Conservation (phyloP, 2,329 filamentous ascomycete species). For the Dendryphion nanum region DNA sequence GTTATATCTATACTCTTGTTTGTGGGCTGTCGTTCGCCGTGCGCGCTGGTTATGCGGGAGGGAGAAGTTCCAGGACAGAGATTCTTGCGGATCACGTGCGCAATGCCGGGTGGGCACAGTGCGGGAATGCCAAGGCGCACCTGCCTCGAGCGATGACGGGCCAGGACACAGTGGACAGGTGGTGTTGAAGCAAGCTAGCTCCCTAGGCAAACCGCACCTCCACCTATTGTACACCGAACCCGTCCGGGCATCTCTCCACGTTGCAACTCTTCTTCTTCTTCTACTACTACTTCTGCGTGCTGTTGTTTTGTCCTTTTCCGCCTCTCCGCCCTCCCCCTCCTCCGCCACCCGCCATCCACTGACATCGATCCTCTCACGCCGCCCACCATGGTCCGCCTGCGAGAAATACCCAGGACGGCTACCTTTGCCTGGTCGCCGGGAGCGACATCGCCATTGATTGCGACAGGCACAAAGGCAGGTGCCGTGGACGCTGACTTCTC, state of each 20-base stretch:
- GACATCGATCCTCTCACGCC: slow-evolving; percentile 13
- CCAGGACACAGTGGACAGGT: slow-evolving; percentile 34
- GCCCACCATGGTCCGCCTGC: slow-evolving; percentile 81
- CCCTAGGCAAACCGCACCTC: no score
- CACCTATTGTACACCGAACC: no score
- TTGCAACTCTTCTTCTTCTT: slow-evolving; percentile 7
- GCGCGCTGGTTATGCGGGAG: no score
- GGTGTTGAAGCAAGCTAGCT: no score
- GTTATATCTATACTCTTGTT: no score
- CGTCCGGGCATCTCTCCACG: slow-evolving; percentile 2
- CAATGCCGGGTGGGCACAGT: no score
- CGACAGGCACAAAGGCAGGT: slow-evolving; percentile 90
- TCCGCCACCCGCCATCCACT: slow-evolving; percentile 1
- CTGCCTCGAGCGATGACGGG: not conserved
- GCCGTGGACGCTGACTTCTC: slow-evolving; percentile 97
- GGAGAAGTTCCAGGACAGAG: no score
- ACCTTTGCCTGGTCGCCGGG: slow-evolving; percentile 96
- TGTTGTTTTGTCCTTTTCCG: slow-evolving; percentile 17
- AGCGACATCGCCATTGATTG: slow-evolving; percentile 74
- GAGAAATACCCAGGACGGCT: slow-evolving; percentile 94
- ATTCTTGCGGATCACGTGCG: no score
- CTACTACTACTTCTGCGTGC: slow-evolving; percentile 12
- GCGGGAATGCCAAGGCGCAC: no score
- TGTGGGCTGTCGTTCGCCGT: no score
- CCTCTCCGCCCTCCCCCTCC: slow-evolving; percentile 9